A percentile compares a stretch with the other conserved stretches of the same genome.
These are phyloP conservation scores for Ophiostoma ulmi DNA, from an alignment of 2,329 filamentous ascomycete genomes.

Conservation along the genomic window DNA sequence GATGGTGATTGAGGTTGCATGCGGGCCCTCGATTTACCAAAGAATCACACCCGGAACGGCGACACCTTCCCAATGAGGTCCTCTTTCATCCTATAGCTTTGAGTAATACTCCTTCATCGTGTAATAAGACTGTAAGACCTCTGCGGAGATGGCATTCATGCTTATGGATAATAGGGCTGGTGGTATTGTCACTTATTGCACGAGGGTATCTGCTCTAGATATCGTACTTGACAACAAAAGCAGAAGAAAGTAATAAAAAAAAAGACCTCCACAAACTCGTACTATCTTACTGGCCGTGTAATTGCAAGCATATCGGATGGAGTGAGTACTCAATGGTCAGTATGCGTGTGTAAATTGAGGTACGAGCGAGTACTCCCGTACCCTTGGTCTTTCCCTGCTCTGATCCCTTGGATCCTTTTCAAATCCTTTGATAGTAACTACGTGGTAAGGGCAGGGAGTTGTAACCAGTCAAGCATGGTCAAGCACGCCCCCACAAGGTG, in stretches of 20 bases:
- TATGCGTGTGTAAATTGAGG: background rate
- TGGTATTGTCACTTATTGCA: background rate
- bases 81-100: background rate
- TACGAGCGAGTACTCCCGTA: background rate
- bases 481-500: background rate
- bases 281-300: background rate
- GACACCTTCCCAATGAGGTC: background rate
- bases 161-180: background rate
- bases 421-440: no score
- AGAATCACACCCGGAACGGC: constrained; percentile 10
- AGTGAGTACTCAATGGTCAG: background rate
- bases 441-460: background rate
- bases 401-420: background rate
- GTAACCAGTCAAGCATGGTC: constrained; percentile 3
- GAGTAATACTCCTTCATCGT: background rate
- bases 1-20: constrained; percentile 2
- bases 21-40: background rate
- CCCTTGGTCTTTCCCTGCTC: background rate
- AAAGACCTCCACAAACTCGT: background rate
- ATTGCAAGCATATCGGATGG: background rate
- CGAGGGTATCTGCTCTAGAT: background rate
- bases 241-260: background rate
- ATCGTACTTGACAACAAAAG: background rate
- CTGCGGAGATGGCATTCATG: background rate
- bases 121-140: background rate